Evolutionary conservation across 1,284 basidiomycete genomes (phyloP).

Genomic region (Rhodotorula sp.): DNA sequence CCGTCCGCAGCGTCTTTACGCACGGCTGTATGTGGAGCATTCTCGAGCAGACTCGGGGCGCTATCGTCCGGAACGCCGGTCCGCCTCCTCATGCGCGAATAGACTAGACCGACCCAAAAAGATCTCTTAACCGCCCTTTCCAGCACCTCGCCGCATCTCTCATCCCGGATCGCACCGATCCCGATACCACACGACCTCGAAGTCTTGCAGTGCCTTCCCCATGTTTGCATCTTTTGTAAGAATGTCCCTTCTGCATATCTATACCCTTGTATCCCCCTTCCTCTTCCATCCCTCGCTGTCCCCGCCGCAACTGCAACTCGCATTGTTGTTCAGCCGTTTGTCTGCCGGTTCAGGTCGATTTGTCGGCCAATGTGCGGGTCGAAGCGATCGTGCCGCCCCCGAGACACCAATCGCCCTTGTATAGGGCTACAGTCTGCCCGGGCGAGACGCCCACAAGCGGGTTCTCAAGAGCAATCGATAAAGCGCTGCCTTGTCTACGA

Average conservation of each 20-base stretch:
- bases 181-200: background rate
- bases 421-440: slow-evolving; percentile 39
- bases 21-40: slow-evolving; percentile 33
- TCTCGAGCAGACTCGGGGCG: slow-evolving; percentile 9
- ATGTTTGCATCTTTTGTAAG: background rate
- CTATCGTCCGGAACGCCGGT: background rate
- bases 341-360: background rate
- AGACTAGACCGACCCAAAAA: slow-evolving; percentile 2
- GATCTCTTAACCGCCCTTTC: too few relatives aligned
- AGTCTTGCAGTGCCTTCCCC: background rate
- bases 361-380: slow-evolving; percentile 32
- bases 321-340: background rate
- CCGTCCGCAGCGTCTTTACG: slow-evolving; percentile 23
- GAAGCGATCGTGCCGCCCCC: slow-evolving; percentile 39
- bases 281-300: background rate
- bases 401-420: slow-evolving; percentile 33
- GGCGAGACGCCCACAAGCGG: slow-evolving; percentile 38
- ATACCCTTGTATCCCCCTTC: background rate
- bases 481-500: background rate
- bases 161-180: background rate
- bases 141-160: background rate
- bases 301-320: background rate
- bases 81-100: background rate
- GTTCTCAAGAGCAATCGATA: slow-evolving; percentile 8
- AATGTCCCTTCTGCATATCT: background rate